A percentile compares a stretch with the other conserved stretches of the same genome.
Conservation (phyloP, 2,329 filamentous ascomycete species). For the Penicillium sclerotigenum region DNA sequence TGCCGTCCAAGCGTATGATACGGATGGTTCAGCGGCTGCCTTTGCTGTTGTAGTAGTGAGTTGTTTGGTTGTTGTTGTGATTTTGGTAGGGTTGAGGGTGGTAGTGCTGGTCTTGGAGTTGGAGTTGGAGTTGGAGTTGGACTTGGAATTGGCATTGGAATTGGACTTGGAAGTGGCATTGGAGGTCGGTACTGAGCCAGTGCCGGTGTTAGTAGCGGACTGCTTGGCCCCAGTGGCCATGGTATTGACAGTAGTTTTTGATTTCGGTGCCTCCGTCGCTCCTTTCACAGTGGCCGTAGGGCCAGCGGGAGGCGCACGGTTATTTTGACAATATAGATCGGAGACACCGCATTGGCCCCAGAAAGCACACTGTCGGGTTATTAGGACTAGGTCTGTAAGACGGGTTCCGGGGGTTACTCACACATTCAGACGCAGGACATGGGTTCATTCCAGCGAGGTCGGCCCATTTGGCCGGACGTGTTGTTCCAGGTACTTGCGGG, state of each 20-base stretch:
- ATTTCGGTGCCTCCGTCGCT: neutral
- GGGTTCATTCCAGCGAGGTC: neutral
- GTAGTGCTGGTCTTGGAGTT: neutral
- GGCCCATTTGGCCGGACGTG: neutral
- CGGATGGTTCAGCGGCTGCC: neutral
- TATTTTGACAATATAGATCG: neutral
- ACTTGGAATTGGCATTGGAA: neutral
- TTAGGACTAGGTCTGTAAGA: neutral
- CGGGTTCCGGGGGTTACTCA: neutral
- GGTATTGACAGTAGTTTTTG: neutral
- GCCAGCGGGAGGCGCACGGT: neutral
- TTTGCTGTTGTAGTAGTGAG: neutral
- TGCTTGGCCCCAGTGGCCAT: neutral
- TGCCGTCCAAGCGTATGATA: neutral
- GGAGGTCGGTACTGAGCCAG: neutral
- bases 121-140: neutral
- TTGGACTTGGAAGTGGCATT: neutral
- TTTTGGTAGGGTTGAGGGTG: neutral
- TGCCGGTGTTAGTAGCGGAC: neutral
- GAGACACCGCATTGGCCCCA: neutral
- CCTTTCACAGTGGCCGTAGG: neutral
- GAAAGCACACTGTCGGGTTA: neutral
- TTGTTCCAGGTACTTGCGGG: constrained; percentile 43
- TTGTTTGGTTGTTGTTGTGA: neutral
- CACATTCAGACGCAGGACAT: neutral